phyloP scores from a whole-genome alignment of 148 eudicot genomes.

The Rhododendron vialii region DNA sequence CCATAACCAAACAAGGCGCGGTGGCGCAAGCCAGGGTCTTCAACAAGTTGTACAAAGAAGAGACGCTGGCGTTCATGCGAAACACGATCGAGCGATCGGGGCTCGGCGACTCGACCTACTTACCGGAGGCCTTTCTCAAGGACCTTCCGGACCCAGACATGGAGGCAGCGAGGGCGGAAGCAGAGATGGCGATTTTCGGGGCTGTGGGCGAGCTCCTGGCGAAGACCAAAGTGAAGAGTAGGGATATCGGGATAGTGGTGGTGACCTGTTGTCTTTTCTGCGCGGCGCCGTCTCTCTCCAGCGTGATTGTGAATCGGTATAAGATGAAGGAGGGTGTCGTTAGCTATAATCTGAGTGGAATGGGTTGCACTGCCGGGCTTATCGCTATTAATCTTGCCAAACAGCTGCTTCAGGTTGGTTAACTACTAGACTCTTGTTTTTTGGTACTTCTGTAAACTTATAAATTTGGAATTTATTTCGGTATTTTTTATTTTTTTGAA shows the following conservation, averaged over 20 bases:
- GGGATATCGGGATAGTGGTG: conserved; percentile 21
- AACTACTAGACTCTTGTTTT: no score
- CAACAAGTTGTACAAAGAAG: neutral
- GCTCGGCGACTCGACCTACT: conserved; percentile 9
- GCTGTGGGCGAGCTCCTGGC: conserved; percentile 15
- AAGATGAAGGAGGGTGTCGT: conserved; percentile 14
- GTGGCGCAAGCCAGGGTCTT: neutral
- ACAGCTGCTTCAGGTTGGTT: conserved; percentile 24
- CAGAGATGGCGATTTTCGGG: conserved; percentile 23
- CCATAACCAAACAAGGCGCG: conserved; percentile 4
- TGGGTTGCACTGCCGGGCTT: conserved; percentile 31
- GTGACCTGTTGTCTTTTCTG: conserved; percentile 18
- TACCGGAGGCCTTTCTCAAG: conserved; percentile 4
- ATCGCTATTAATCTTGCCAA: conserved; percentile 21
- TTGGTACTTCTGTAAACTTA: no score
- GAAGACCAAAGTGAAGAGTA: conserved; percentile 17
- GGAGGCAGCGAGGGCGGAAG: conserved; percentile 18
- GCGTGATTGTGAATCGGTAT: conserved; percentile 21
- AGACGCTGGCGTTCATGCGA: conserved; percentile 7
- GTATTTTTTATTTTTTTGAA: no score
- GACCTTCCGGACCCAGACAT: conserved; percentile 1
- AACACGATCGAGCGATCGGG: neutral
- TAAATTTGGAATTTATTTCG: no score
- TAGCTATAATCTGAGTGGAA: conserved; percentile 24
- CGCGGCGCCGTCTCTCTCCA: conserved; percentile 16